Conservation (phyloP, 257 asterid species). For the Echites panduratus region DNA sequence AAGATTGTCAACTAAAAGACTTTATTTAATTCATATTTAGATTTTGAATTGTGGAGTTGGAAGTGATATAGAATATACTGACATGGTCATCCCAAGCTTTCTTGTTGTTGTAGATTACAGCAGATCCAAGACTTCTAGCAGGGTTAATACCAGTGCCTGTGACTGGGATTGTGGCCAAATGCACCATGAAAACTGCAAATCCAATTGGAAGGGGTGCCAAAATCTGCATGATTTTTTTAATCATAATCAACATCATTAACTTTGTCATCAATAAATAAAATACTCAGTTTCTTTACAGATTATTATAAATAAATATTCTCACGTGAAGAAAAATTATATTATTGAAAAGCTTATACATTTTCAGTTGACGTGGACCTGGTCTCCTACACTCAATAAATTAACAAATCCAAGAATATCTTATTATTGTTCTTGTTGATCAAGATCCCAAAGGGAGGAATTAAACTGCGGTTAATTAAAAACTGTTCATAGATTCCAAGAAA, state of each 20-base stretch:
- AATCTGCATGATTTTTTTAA: conserved; percentile 27
- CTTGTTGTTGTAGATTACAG: conserved; percentile 45
- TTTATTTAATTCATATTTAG: no score
- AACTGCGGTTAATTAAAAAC: not conserved
- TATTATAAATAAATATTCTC: no score
- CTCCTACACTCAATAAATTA: no score
- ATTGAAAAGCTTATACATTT: no score
- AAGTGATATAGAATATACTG: not conserved
- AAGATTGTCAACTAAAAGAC: no score
- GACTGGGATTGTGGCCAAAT: conserved; percentile 69
- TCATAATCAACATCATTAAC: not conserved
- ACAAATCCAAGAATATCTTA: no score
- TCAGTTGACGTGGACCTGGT: no score
- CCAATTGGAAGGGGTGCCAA: conserved; percentile 88
- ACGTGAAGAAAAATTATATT: no score
- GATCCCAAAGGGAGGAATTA: not conserved
- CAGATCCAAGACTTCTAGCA: conserved; percentile 84
- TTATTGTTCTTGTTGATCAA: not conserved
- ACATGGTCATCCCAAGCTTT: conserved; percentile 69
- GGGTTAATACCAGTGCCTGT: conserved; percentile 87
- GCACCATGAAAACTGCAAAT: conserved; percentile 78
- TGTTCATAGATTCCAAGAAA: not conserved
- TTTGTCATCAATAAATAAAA: no score
- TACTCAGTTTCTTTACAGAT: no score
- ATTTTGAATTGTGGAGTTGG: no score